phyloP scores from a whole-genome alignment of 1,284 basidiomycete genomes.

The Papiliotrema fonsecae region DNA sequence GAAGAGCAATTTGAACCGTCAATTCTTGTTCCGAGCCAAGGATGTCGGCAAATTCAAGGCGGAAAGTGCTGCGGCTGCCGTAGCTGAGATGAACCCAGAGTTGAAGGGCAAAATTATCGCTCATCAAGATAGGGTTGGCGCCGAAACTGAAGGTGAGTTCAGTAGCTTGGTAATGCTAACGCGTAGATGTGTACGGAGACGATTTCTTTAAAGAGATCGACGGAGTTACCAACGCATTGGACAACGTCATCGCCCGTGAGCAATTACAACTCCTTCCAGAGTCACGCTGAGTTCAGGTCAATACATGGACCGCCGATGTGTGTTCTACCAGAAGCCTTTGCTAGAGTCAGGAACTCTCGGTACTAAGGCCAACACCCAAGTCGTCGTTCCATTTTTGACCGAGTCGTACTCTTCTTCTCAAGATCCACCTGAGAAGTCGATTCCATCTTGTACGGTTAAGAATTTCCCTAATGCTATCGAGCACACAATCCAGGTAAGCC shows the following conservation, averaged over 20 bases:
- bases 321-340: constrained; percentile 94
- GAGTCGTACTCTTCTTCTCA: constrained; percentile 98
- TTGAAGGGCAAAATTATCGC: constrained; percentile 81
- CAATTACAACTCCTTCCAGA: too few species aligned
- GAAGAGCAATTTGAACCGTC: constrained; percentile 97
- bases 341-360: constrained; percentile 97
- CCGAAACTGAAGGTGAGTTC: constrained; percentile 79
- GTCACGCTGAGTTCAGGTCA: constrained; percentile 55
- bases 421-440: constrained; percentile 98
- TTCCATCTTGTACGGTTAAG: constrained; percentile 97
- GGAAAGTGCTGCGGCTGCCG: constrained; percentile 88
- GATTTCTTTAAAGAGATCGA: constrained; percentile 84
- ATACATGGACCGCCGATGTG: constrained; percentile 99
- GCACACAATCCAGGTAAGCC: constrained; percentile 87
- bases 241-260: constrained; percentile 92
- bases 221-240: constrained; percentile 98
- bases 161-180: background rate
- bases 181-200: constrained; percentile 77
- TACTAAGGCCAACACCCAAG: constrained; percentile 97
- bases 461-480: constrained; percentile 99
- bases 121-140: constrained; percentile 91
- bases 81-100: constrained; percentile 94
- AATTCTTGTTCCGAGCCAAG: constrained; percentile 96
- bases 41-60: constrained; percentile 98
- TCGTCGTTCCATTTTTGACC: constrained; percentile 89